A percentile compares a stretch with the other conserved stretches of the same genome.
Evolutionary conservation across 73 alveolate species (phyloP).

Genomic region (Tetrahymena elliotti): DNA sequence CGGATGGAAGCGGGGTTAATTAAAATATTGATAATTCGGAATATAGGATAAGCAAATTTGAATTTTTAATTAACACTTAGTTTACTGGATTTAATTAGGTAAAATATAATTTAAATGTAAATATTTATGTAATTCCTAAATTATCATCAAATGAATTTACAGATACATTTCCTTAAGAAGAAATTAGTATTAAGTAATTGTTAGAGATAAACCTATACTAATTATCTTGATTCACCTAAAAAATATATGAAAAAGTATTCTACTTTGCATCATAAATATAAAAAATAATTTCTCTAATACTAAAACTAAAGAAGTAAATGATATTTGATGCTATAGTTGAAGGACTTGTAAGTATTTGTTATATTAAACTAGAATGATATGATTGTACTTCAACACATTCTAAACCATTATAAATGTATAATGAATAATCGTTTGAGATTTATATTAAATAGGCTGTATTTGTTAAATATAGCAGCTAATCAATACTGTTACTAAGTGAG

Average conservation of each 20-base stretch:
- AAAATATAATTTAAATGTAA: not conserved
- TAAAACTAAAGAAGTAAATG: not conserved
- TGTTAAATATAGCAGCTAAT: not conserved
- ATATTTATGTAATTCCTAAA: not conserved
- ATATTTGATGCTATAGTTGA: not conserved
- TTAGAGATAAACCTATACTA: not conserved
- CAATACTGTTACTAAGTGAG: not conserved
- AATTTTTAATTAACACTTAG: not conserved
- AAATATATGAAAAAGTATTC: not conserved
- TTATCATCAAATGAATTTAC: not conserved
- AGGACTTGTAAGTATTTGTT: not conserved
- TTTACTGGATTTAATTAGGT: not conserved
- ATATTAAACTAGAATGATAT: not conserved
- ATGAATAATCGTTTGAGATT: not conserved
- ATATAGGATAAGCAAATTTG: not conserved
- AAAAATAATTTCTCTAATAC: not conserved
- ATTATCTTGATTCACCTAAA: not conserved
- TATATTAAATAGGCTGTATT: not conserved
- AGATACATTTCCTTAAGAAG: not conserved
- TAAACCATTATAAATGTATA: not conserved
- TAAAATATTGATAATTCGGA: not conserved
- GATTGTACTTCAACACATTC: not conserved
- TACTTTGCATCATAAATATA: not conserved
- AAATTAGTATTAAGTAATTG: not conserved
- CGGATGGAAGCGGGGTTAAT: not conserved